Conservation (phyloP, 2,329 filamentous ascomycete species). For the Hypomyces perniciosus region DNA sequence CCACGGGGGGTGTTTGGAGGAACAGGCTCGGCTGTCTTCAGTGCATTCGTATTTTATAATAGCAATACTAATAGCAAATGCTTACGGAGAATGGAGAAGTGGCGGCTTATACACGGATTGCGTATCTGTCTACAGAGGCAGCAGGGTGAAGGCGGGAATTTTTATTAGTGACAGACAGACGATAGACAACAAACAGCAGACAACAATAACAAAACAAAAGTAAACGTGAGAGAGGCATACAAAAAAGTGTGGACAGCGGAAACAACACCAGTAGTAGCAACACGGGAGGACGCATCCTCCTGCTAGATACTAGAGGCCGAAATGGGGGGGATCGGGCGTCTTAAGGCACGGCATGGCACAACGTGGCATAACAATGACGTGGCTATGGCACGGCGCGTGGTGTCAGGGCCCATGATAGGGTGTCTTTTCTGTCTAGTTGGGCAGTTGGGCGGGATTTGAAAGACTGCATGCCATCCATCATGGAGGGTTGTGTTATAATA, state of each 20-base stretch:
- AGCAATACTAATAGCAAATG: background rate
- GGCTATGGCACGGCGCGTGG: too few species aligned
- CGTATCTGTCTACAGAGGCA: too few species aligned
- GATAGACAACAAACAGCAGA: too few species aligned
- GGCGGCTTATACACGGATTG: background rate
- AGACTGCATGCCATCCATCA: too few species aligned
- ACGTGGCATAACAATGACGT: too few species aligned
- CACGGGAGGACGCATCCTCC: background rate
- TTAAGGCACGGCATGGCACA: background rate
- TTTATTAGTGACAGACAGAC: too few species aligned
- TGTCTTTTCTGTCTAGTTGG: too few species aligned
- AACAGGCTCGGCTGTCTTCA: background rate
- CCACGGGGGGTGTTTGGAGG: background rate
- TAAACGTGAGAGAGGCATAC: background rate
- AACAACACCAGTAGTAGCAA: background rate
- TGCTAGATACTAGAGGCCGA: background rate
- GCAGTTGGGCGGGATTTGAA: too few species aligned
- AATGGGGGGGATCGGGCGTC: background rate
- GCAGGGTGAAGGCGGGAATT: too few species aligned
- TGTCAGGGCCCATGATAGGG: too few species aligned
- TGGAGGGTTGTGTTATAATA: too few species aligned
- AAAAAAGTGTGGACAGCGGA: background rate
- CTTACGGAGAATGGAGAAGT: background rate
- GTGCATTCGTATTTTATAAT: background rate
- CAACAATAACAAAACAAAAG: background rate